Evolutionary conservation across 768 basidiomycete species (phyloP), one percentile per base, ranked within the genome.

Genomic region (Psilocybe tampanensis): DNA sequence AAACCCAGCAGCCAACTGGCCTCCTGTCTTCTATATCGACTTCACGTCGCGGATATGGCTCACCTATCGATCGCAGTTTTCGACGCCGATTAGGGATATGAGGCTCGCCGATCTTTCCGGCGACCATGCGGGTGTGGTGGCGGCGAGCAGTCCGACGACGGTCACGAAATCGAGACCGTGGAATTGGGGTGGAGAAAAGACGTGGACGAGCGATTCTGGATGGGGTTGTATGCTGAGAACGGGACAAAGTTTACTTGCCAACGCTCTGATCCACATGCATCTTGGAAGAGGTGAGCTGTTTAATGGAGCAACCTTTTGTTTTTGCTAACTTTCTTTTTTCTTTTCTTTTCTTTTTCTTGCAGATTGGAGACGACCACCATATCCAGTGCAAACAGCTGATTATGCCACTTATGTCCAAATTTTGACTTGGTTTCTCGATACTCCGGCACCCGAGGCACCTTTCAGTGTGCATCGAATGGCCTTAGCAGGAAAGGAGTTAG

Each of bases 401-500:
- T 94, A 91, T 67, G 91, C 92, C 0, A 88, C 84, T 2, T 98
- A 99, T 66, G 91, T 96, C 7, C 90, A 90, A 60, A 90, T 98
- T 50, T 56, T 99, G 19, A 90, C 92, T 0, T 98, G 95, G 94
- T 99, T 98, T 76, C 74, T 98, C 44, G 96, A 99, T 68, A 88
- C 89, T 2, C 95, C 95, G 0, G 81, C 87, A 0, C 85, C 91
- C 0, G 77, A 88, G 26, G 86, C 89, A 17, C 96, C 96, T 0
- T 99, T 99, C 69, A 91, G 92, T 62, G 92, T 99, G 7, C 96
- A 99, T 72, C 84, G 94, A 45, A 97, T 99, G 90, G 95, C 95
- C 0, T 76, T 95, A 19, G 90, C 95, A 0, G 96, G 96, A 0
- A 95, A 98, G 68, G 90, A 95, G 64, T 81, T 98, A 1, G 96